Base-by-base conservation (phyloP, 2,329 filamentous ascomycete genomes). In the Epichloe hybrida region DNA sequence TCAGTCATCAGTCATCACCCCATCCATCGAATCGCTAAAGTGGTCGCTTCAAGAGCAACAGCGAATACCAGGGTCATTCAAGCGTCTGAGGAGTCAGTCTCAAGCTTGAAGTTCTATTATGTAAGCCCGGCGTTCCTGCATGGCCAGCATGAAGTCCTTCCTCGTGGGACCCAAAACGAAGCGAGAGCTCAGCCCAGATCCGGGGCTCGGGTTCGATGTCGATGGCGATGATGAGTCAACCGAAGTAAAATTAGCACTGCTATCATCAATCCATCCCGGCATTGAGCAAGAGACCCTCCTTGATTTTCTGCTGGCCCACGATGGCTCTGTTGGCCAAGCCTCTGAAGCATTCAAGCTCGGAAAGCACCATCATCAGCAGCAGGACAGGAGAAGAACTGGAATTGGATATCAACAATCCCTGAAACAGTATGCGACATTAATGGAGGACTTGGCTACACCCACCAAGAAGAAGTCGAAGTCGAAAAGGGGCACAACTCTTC, bases 191-290 rank as follows among this genome's bases (percentile, higher is more conserved):
- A 61, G 56, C 45, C 56, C 59, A 21, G 59, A 62, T 54, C 46
- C 55, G 56, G 23, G 58, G 56, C 67, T 57, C 60, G 59, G 49
- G 59, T 52, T 42, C 51, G 21, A 37, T 3, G 27, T 8, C 27
- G 48, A 48, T 13, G 44, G 35, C 21, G 48, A 51, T 15, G 37
- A 53, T 46, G 86, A 95, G 45, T 83, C 86, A 1, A 98, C 93
- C 0, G 93, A 97, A 55, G 73, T 94, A 59, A 97, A 96, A 62
- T 70, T 98, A 13, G 89, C 89, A 1, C 72, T 95, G 2, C 71
- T 98, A 3, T 78, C 84, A 2, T 97, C 93, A 1, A 69, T 96
- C 0, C 77, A 89, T 56, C 80, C 86, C 0, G 63, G 72, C 0
- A 56, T 82, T 3, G 74, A 80, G 7, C 81, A 86, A 45, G 79